These are phyloP conservation scores for Myxozyma lipomycoides DNA, from an alignment of 805 yeast species.

Conservation along the genomic window DNA sequence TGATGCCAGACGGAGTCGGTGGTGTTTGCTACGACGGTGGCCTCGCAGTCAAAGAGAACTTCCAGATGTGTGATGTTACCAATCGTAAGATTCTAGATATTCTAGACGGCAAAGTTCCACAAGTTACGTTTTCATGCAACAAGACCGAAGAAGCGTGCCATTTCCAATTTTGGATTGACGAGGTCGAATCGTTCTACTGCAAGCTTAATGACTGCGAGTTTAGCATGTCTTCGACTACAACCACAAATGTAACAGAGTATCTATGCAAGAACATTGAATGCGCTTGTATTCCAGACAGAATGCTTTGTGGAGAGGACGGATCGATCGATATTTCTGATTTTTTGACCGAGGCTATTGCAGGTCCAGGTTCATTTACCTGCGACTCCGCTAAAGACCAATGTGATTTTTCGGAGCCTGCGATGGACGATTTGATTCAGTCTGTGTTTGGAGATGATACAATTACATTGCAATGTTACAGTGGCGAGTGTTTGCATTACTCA, in stretches of 20 bases:
- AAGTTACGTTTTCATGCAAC: slow-evolving; percentile 88
- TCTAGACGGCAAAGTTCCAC: slow-evolving; percentile 76
- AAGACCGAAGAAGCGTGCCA: slow-evolving; percentile 62
- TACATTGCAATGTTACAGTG: slow-evolving; percentile 71
- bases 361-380: slow-evolving; percentile 91
- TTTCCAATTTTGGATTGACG: slow-evolving; percentile 92
- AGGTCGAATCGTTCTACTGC: slow-evolving; percentile 86
- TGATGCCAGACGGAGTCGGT: slow-evolving; percentile 77
- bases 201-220: slow-evolving; percentile 71
- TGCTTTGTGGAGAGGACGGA: slow-evolving; percentile 91
- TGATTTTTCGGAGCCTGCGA: slow-evolving; percentile 86
- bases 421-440: slow-evolving; percentile 84
- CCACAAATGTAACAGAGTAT: slow-evolving; percentile 65
- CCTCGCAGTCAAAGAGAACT: slow-evolving; percentile 69
- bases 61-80: slow-evolving; percentile 94
- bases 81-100: slow-evolving; percentile 76
- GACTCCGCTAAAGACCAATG: slow-evolving; percentile 61
- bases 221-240: slow-evolving; percentile 40
- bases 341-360: slow-evolving; percentile 78
- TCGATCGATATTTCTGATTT: slow-evolving; percentile 89
- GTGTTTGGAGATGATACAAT: slow-evolving; percentile 96
- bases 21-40: slow-evolving; percentile 92
- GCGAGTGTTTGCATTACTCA: slow-evolving; percentile 89
- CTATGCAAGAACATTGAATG: slow-evolving; percentile 76
- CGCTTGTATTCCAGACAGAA: slow-evolving; percentile 83